Base-by-base conservation (phyloP, 306 rosid species). In the Ziziphus jujuba region DNA sequence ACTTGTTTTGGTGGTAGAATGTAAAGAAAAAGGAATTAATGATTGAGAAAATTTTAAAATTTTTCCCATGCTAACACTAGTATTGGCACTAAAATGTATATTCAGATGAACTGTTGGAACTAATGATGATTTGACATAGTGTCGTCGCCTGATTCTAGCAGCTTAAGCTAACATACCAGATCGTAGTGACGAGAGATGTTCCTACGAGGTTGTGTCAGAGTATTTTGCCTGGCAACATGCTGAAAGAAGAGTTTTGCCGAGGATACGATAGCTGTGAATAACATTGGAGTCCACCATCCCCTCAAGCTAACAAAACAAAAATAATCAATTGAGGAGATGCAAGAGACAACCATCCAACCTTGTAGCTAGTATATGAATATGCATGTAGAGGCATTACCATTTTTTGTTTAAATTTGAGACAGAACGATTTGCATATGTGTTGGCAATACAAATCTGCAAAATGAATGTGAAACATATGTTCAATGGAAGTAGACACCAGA, bases 231-330 rank as follows among this genome's bases (percentile, higher is more conserved):
- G 2, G 85, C 81, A 64, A 80, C 72, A 77, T 89, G 97, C 36
- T 84, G 87, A 53, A 84, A 81, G 65, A 90, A 87, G 59, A 79
- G 86, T 65, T 81, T 92, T 52, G 97, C 91, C 48, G 91, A 92
- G 56, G 90, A 77, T 67, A 87, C 51, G 70, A 84, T 66, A 53
- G 98, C 86, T 25, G 98, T 92, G 49, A 86, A 74, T 22, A 92
- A 71, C 79, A 84, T 33, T 31, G 98, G 98, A 9, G 96, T 86
- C 97, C 98, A 92, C 98, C 98, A 89, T 59, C 98, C 97, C 71
- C 96, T 87, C 38, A 31, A 76, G 50, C 51, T 36, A 80, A 20
- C 60, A 67, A 66, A 47, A 61, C 19, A 56, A 51, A 28, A 55
- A 59, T 61, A 34, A 13, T 52, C 51, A 67, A 55, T 66, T 25